Evolutionary conservation across 768 basidiomycete species (phyloP), one percentile per base, ranked within the genome.

Genomic region (Auriscalpium vulgare): DNA sequence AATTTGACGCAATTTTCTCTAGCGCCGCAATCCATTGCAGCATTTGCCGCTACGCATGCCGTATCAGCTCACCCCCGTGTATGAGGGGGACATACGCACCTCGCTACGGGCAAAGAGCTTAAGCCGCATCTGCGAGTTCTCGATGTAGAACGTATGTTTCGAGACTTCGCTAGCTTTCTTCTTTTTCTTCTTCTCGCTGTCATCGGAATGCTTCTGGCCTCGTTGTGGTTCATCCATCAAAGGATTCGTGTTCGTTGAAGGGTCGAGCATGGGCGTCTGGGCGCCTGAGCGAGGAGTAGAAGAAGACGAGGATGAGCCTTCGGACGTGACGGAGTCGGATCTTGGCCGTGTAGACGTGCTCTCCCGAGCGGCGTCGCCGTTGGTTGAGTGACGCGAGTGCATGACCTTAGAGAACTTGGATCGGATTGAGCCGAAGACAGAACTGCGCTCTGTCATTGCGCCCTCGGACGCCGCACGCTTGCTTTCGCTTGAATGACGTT

Each of bases 1-100:
- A 90, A 29, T 80, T 77, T 16, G 79, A 77, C 0, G 90, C 84
- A 29, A 86, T 85, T 57, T 84, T 83, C 67, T 97, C 89, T 56
- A 99, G 73, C 0, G 90, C 89, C 8, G 93, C 88, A 50, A 98
- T 93, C 82, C 93, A 98, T 68, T 99, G 95, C 55, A 91, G 74
- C 92, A 97, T 97, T 77, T 97, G 93, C 17, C 95, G 82, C 88
- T 91, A 60, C 3, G 23, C 17, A 50, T 35, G 44, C 37, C 52
- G 17, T 19, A 51, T 49, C 37, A 44, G 2, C 38, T 67, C 48
- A 38, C 36, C 29, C 46, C 38, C 40, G 52, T 46, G 54, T 47
- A 47, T 38, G 13, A 13, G 14, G 35, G 50, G 19, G 29, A 29
- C 29, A 29, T 21, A 40, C 76, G 50, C 47, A 88, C 91, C 73